Conservation (phyloP, 148 eudicot species). For the Selenicereus undatus region DNA sequence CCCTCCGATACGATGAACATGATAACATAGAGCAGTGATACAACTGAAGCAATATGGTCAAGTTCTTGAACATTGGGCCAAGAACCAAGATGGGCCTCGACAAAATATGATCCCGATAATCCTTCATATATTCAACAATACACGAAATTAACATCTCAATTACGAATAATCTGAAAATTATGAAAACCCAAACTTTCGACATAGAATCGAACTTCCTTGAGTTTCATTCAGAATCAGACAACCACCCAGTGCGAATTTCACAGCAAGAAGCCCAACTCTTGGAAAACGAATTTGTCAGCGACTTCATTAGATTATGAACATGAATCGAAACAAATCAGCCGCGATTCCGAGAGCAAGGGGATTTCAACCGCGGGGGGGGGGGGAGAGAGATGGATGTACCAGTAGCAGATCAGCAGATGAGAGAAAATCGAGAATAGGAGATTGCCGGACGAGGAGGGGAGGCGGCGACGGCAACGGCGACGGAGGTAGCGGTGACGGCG, state of each 20-base stretch:
- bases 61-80: background rate
- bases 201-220: background rate
- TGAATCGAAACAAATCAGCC: background rate
- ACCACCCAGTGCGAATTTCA: background rate
- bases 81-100: background rate
- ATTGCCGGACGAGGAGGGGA: background rate
- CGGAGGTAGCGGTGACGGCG: constrained; percentile 6
- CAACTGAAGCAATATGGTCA: background rate
- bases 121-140: background rate
- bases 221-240: background rate
- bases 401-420: background rate
- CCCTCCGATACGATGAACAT: background rate
- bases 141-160: background rate
- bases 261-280: background rate
- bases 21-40: background rate
- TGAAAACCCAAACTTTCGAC: background rate
- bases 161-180: background rate
- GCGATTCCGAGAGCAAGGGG: background rate
- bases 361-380: background rate
- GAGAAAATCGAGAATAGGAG: background rate
- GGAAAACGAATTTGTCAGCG: background rate
- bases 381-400: background rate
- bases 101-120: background rate
- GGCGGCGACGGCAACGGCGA: constrained; percentile 6
- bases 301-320: background rate